Evolutionary conservation across 202 grass and related monocot species (phyloP), one percentile per base, ranked within the genome.

Genomic region (Setaria italica): DNA sequence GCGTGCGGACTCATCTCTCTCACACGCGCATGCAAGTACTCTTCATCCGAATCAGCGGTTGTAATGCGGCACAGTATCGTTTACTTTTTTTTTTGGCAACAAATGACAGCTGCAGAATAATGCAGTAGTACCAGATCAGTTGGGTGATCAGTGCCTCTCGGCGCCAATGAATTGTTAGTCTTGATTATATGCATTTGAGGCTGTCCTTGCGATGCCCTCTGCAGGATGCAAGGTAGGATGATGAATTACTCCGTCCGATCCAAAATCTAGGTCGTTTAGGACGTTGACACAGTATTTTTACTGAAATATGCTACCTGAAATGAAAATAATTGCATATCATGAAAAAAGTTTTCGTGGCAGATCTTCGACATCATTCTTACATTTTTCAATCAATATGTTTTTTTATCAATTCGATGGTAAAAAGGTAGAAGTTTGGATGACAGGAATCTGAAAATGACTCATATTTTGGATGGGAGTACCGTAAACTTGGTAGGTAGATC

Each of bases 71-170:
- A 71, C 65, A 85, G 33, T 62, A 21, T 9, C 9, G 47, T 1
- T 4, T 4, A 45, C 66, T 48, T 54, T 10, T 47, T 16, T 16
- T 35, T 11, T 21, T 25, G 25, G 29, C 45, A 54, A 50, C 42
- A 53, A 62, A 77, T 82, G 78, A 67, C 33, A 54, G 11, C 12
- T 47, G 43, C 42, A 63, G 43, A 50, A 43, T 72, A 19, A 86
- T 72, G 67, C 74, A 13, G 9, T 53, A 13, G 9, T 53, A 17
- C 66, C 13, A 3, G 49, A 63, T 64, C 62, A 45, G 67, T 19
- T 42, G 35, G 66, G 14, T 11, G 76, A 50, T 72, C 37, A 37
- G 21, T 50, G 19, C 51, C 37, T 72, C 17, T 69, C 63, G 14
- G 9, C 16, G 34, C 47, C 4, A 37, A 69, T 67, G 66, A 33